Evolutionary conservation across 2,329 filamentous ascomycete species (phyloP), one percentile per base, ranked within the genome.

Genomic region (Sporothrix brunneoviolacea): DNA sequence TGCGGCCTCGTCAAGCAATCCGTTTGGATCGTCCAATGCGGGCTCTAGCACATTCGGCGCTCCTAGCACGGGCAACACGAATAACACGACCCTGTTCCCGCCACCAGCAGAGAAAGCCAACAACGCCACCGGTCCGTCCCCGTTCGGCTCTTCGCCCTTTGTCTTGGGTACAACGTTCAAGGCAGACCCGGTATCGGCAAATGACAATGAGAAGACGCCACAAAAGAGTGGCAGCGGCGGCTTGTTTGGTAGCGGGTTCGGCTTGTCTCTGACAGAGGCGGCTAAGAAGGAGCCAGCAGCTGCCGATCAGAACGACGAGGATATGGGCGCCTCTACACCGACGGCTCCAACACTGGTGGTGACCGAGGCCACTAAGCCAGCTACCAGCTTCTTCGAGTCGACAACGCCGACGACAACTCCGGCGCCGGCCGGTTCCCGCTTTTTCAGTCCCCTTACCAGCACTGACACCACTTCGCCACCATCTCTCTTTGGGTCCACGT

Each of bases 91-190:
- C 9, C 62, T 67, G 2, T 73, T 74, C 55, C 66, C 67, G 2
- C 60, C 68, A 7, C 60, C 66, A 28, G 62, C 60, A 24, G 66
- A 70, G 18, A 73, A 72, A 51, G 62, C 60, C 21, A 65, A 70
- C 18, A 73, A 70, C 49, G 59, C 64, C 8, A 64, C 63, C 50
- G 60, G 61, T 16, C 30, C 55, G 50, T 45, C 62, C 54, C 55
- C 62, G 8, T 76, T 79, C 59, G 74, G 71, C 22, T 73, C 73
- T n/a, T 66, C 70, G 15, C 75, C 78, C 0, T 88, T 88, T 67
- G 84, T 85, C 58, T 70, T 88, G 15, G 76, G 77, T 35, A 83
- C 80, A 27, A 82, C 79, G 2, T 89, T 88, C 68, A 80, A 82
- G 59, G 73, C 75, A 8, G 83, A 87, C 56, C 74, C 77, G 6